phyloP scores from a whole-genome alignment of 2,329 filamentous ascomycete genomes.

The Calonectria pseudoreteaudii region DNA sequence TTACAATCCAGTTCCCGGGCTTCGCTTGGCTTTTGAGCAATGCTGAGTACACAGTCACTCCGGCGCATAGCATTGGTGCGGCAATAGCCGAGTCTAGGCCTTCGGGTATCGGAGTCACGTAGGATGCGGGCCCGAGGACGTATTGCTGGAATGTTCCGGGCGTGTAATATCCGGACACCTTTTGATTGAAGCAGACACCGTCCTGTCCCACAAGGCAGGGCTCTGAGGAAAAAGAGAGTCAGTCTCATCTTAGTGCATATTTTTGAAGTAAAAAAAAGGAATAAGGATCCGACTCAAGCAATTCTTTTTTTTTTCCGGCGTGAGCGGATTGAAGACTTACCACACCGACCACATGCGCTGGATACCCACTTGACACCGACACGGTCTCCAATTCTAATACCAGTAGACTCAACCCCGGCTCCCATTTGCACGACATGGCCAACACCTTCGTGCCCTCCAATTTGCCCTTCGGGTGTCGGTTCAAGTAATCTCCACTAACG shows the following conservation, averaged over 20 bases:
- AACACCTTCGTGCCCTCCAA: constrained; percentile 20
- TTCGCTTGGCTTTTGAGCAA: not conserved
- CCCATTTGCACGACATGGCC: constrained; percentile 1
- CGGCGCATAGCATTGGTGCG: constrained; percentile 12
- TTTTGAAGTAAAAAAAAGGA: not conserved
- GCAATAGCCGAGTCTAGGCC: constrained; percentile 3
- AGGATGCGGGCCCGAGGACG: not conserved
- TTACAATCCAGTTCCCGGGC: constrained; percentile 11
- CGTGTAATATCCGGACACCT: constrained; percentile 7
- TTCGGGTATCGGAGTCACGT: constrained; percentile 19
- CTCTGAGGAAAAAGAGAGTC: not conserved
- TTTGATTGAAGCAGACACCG: constrained; percentile 4
- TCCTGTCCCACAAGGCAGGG: constrained; percentile 8
- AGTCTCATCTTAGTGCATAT: not conserved
- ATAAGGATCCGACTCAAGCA: not conserved
- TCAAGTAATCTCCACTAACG: not conserved
- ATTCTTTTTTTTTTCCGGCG: not conserved
- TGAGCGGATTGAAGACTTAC: not conserved
- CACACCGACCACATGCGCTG: not conserved
- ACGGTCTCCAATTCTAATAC: not conserved
- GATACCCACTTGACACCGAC: not conserved
- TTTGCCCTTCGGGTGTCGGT: constrained; percentile 4
- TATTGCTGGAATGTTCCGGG: constrained; percentile 21
- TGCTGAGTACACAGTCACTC: constrained; percentile 15
- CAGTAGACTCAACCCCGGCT: not conserved